Evolutionary conservation across 495 filamentous ascomycete species (phyloP).

Genomic region (Trichoderma gamsii): DNA sequence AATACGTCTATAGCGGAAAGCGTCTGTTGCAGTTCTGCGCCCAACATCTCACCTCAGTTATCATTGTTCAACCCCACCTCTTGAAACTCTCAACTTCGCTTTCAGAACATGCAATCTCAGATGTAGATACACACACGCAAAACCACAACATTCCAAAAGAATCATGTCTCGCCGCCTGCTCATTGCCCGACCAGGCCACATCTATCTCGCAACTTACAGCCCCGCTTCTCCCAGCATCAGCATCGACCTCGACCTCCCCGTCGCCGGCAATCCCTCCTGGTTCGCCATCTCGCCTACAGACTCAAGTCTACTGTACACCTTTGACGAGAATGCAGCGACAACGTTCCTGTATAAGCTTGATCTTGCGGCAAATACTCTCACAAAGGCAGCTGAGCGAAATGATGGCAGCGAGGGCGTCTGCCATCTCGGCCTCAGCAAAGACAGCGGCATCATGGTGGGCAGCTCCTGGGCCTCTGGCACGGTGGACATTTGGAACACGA

Average conservation of each 20-base stretch:
- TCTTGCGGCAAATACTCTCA: constrained; percentile 7
- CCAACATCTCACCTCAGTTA: not conserved
- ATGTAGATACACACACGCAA: not conserved
- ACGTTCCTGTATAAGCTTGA: constrained; percentile 19
- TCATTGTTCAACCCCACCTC: not conserved
- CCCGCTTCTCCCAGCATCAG: constrained; percentile 23
- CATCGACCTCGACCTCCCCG: constrained; percentile 24
- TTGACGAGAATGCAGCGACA: constrained; percentile 27
- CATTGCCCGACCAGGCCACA: constrained; percentile 27
- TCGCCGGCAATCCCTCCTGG: constrained; percentile 30
- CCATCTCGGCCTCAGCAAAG: constrained; percentile 29
- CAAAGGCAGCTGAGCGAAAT: not conserved
- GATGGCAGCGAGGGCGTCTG: constrained; percentile 29
- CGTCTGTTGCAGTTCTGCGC: not conserved
- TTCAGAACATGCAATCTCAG: not conserved
- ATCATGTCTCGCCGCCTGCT: constrained; percentile 19
- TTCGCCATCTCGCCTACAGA: constrained; percentile 21
- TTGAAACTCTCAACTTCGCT: not conserved
- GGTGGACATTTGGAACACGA: constrained; percentile 30
- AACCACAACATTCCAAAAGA: not conserved
- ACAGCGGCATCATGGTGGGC: constrained; percentile 27
- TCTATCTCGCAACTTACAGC: constrained; percentile 25
- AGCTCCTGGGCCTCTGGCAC: constrained; percentile 25
- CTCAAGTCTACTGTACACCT: constrained; percentile 26
- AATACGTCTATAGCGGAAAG: not conserved